Conservation (phyloP, 306 rosid species). For the Castanea sativa region DNA sequence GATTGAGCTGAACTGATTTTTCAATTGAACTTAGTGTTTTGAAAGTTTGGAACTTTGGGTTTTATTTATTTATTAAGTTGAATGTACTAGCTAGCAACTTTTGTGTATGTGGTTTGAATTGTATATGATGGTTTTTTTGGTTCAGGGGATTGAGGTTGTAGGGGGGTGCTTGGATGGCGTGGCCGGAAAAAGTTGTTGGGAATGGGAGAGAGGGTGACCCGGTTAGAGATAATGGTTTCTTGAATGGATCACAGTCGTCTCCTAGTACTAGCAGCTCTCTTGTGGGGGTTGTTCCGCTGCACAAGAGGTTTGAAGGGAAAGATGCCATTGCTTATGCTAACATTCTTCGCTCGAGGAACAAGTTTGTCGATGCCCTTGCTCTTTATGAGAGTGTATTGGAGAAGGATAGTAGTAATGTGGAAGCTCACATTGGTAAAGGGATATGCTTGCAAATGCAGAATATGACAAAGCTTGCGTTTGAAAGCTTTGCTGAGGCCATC, state of each 20-base stretch:
- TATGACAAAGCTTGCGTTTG: slow-evolving; percentile 80
- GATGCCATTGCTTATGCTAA: slow-evolving; percentile 71
- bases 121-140: slow-evolving; percentile 10
- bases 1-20: background rate
- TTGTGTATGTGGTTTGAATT: slow-evolving; percentile 3
- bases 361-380: slow-evolving; percentile 78
- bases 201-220: slow-evolving; percentile 53
- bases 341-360: slow-evolving; percentile 84
- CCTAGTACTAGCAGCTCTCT: slow-evolving; percentile 43
- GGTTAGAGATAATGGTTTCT: slow-evolving; percentile 67
- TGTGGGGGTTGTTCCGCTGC: slow-evolving; percentile 22
- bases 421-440: slow-evolving; percentile 94
- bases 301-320: slow-evolving; percentile 54
- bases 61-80: background rate
- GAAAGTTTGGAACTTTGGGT: background rate
- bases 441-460: slow-evolving; percentile 96
- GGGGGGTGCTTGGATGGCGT: slow-evolving; percentile 47
- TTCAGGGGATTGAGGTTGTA: slow-evolving; percentile 30
- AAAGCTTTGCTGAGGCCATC: slow-evolving; percentile 76
- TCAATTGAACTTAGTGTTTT: background rate
- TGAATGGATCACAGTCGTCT: slow-evolving; percentile 50
- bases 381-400: slow-evolving; percentile 70
- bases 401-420: slow-evolving; percentile 63
- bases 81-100: background rate
- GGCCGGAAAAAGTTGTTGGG: slow-evolving; percentile 54